Conservation (phyloP, 73 alveolate species). For the Loxodes magnus region DNA sequence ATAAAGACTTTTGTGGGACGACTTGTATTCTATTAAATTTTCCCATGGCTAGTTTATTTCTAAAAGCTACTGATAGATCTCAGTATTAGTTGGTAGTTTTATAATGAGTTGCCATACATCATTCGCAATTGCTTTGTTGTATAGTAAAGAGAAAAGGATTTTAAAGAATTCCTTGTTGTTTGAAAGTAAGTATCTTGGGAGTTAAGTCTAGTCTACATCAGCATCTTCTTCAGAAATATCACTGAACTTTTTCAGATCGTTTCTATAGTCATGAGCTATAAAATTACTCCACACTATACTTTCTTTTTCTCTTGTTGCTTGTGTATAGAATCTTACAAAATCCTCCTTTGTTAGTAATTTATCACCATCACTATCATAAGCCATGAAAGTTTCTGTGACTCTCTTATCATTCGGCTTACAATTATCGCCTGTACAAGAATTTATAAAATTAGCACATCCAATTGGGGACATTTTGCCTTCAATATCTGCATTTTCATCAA, state of each 20-base stretch:
- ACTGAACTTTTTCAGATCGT: constrained; percentile 44
- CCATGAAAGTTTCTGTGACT: constrained; percentile 30
- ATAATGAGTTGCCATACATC: constrained; percentile 43
- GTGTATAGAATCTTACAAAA: constrained; percentile 51
- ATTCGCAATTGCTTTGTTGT: constrained; percentile 34
- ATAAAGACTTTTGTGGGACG: constrained; percentile 51
- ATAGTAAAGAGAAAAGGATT: constrained; percentile 20
- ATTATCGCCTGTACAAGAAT: constrained; percentile 66
- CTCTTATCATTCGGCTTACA: constrained; percentile 43
- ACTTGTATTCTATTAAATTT: constrained; percentile 23
- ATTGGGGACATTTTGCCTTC: constrained; percentile 55
- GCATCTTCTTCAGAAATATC: constrained; percentile 20
- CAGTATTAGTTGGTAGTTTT: constrained; percentile 50
- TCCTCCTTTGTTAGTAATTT: constrained; percentile 32
- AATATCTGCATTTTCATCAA: constrained; percentile 37
- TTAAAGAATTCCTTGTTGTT: constrained; percentile 42
- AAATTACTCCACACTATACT: constrained; percentile 71
- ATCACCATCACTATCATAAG: constrained; percentile 49
- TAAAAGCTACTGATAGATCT: constrained; percentile 23
- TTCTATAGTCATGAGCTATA: constrained; percentile 43
- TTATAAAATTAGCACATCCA: constrained; percentile 49
- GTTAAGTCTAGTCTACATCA: constrained; percentile 12
- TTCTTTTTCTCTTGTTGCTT: constrained; percentile 29
- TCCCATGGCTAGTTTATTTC: constrained; percentile 48
- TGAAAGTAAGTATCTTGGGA: constrained; percentile 61